Evolutionary conservation across 305 asterid genomes (phyloP).

Genomic region (Solanum hybrid): DNA sequence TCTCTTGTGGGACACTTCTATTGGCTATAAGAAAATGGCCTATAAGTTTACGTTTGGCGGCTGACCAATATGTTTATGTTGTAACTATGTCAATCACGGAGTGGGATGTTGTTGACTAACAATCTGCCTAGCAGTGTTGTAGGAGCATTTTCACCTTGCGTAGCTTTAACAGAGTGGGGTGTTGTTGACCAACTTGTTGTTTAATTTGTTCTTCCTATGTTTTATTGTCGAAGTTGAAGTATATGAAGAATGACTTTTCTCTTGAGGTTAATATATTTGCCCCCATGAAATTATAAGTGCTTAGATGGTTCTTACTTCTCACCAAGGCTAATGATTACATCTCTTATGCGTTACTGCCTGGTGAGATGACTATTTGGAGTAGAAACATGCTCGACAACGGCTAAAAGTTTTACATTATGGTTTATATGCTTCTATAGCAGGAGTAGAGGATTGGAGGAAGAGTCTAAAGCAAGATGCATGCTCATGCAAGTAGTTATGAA

Average conservation of each 20-base stretch:
- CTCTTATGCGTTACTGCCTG: background rate
- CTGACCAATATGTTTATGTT: slow-evolving; percentile 6
- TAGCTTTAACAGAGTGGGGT: slow-evolving; percentile 48
- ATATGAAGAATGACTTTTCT: background rate
- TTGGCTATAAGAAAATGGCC: background rate
- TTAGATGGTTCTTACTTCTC: background rate
- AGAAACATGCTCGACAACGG: background rate
- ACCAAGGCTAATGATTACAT: background rate
- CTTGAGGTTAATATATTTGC: background rate
- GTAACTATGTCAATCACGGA: slow-evolving; percentile 41
- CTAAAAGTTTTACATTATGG: background rate
- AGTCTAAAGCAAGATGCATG: background rate
- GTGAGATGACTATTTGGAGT: background rate
- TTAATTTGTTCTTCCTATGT: background rate
- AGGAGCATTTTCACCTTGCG: slow-evolving; percentile 27
- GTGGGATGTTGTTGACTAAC: slow-evolving; percentile 39
- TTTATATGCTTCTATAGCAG: background rate
- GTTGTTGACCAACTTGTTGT: background rate
- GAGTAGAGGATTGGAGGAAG: background rate
- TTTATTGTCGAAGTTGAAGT: background rate
- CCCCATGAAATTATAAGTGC: background rate
- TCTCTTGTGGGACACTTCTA: background rate
- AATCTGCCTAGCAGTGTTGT: slow-evolving; percentile 15
- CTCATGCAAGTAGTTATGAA: no score
- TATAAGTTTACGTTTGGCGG: background rate